Conservation (phyloP, 345 rosid genomes). For the Salix caprea region DNA sequence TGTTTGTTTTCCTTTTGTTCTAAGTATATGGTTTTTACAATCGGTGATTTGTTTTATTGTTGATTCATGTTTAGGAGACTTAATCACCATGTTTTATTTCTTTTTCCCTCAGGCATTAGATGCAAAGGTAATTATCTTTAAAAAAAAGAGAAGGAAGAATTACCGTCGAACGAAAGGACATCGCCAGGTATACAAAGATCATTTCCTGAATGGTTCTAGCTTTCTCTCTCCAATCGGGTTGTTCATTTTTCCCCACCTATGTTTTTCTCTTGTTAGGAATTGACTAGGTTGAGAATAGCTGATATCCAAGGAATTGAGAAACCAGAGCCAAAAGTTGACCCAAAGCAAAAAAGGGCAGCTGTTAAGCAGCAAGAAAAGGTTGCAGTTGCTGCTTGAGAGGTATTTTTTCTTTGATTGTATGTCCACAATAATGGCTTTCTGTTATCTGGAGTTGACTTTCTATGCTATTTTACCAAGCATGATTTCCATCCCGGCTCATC, state of each 20-base stretch:
- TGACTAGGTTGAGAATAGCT: slow-evolving; percentile 87
- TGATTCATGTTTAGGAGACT: too few species aligned
- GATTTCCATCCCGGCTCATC: slow-evolving; percentile 6
- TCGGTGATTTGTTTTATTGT: too few species aligned
- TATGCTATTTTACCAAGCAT: background rate
- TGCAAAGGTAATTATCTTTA: slow-evolving; percentile 87
- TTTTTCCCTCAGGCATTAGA: slow-evolving; percentile 67
- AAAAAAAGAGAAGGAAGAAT: slow-evolving; percentile 91
- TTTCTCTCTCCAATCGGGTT: background rate
- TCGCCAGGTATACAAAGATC: slow-evolving; percentile 56
- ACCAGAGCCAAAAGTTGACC: slow-evolving; percentile 21
- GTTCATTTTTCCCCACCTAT: background rate
- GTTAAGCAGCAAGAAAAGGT: slow-evolving; percentile 46
- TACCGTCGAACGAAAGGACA: slow-evolving; percentile 86
- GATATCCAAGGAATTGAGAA: slow-evolving; percentile 86
- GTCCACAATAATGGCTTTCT: too few species aligned
- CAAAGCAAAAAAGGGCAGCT: slow-evolving; percentile 18
- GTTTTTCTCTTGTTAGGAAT: slow-evolving; percentile 51
- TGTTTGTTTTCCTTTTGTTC: too few species aligned
- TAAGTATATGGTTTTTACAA: too few species aligned
- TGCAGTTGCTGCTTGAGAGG: slow-evolving; percentile 48
- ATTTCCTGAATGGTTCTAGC: background rate
- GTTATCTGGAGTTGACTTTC: background rate
- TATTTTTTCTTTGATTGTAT: too few species aligned
- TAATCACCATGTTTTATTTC: background rate